phyloP scores from a whole-genome alignment of 306 rosid species.

The Cicer judaicum region DNA sequence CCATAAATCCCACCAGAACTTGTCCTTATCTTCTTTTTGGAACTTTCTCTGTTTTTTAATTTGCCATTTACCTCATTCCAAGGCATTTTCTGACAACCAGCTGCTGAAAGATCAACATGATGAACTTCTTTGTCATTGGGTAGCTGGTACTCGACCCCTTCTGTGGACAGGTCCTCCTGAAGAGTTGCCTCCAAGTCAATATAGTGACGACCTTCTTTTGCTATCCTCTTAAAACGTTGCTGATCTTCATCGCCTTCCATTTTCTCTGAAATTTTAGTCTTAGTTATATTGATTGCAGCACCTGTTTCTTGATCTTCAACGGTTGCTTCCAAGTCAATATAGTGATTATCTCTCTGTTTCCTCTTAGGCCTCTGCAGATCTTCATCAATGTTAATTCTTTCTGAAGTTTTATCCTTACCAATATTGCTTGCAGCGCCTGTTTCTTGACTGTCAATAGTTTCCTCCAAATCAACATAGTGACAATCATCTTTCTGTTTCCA shows the following conservation, averaged over 20 bases:
- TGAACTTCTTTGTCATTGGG: slow-evolving; percentile 51
- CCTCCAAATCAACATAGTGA: slow-evolving; percentile 49
- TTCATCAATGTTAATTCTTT: slow-evolving; percentile 43
- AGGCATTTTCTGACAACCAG: slow-evolving; percentile 45
- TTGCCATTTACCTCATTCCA: slow-evolving; percentile 57
- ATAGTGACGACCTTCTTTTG: slow-evolving; percentile 41
- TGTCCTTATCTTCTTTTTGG: slow-evolving; percentile 61
- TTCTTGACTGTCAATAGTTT: slow-evolving; percentile 48
- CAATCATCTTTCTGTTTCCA: slow-evolving; percentile 49
- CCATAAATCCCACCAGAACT: slow-evolving; percentile 51
- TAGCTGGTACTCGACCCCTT: slow-evolving; percentile 41
- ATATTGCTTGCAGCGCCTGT: slow-evolving; percentile 42
- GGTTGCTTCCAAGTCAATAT: slow-evolving; percentile 49
- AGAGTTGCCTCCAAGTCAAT: slow-evolving; percentile 49
- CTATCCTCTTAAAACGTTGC: slow-evolving; percentile 47
- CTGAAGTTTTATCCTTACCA: slow-evolving; percentile 47
- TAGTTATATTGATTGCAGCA: slow-evolving; percentile 39
- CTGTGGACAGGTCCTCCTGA: slow-evolving; percentile 43
- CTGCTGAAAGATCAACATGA: slow-evolving; percentile 53
- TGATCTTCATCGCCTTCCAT: slow-evolving; percentile 47
- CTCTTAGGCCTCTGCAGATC: slow-evolving; percentile 48
- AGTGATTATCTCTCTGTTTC: slow-evolving; percentile 49
- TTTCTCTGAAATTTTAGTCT: slow-evolving; percentile 49
- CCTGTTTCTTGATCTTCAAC: slow-evolving; percentile 49
- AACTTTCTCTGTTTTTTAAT: slow-evolving; percentile 53